phyloP scores from a whole-genome alignment of 1,139 yeast genomes.

The Candida tropicalis region DNA sequence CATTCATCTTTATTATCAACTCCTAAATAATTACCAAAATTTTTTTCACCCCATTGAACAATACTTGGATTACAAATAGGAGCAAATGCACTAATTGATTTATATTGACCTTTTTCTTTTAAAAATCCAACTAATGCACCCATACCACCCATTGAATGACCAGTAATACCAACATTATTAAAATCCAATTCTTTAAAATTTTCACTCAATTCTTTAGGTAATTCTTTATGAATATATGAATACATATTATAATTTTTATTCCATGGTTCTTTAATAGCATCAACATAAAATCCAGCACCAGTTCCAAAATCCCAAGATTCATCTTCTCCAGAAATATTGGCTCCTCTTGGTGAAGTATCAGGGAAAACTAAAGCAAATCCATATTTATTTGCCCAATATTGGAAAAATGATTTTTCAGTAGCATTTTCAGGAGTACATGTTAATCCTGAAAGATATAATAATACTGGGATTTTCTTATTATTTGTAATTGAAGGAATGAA shows the following conservation, averaged over 20 bases:
- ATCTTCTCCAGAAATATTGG: conserved; percentile 77
- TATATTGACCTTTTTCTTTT: conserved; percentile 71
- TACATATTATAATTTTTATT: conserved; percentile 79
- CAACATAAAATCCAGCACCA: conserved; percentile 93
- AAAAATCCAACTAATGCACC: conserved; percentile 86
- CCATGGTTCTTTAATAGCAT: conserved; percentile 80
- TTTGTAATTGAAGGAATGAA: conserved; percentile 69
- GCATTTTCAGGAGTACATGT: conserved; percentile 95
- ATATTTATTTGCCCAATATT: conserved; percentile 74
- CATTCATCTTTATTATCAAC: conserved; percentile 53
- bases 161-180: conserved; percentile 70
- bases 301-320: conserved; percentile 89
- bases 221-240: conserved; percentile 75
- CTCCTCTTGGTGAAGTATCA: conserved; percentile 97
- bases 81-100: conserved; percentile 87
- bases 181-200: conserved; percentile 58
- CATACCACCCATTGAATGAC: conserved; percentile 98
- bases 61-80: conserved; percentile 82
- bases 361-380: conserved; percentile 92
- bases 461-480: conserved; percentile 58
- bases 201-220: conserved; percentile 52
- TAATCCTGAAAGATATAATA: conserved; percentile 83
- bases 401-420: conserved; percentile 91
- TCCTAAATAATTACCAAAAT: conserved; percentile 79
- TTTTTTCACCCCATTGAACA: conserved; percentile 84